A percentile compares a stretch with the other conserved stretches of the same genome.
These are phyloP conservation scores for Botrytis paeoniae DNA, from an alignment of 2,329 filamentous ascomycete genomes.

Conservation along the genomic window DNA sequence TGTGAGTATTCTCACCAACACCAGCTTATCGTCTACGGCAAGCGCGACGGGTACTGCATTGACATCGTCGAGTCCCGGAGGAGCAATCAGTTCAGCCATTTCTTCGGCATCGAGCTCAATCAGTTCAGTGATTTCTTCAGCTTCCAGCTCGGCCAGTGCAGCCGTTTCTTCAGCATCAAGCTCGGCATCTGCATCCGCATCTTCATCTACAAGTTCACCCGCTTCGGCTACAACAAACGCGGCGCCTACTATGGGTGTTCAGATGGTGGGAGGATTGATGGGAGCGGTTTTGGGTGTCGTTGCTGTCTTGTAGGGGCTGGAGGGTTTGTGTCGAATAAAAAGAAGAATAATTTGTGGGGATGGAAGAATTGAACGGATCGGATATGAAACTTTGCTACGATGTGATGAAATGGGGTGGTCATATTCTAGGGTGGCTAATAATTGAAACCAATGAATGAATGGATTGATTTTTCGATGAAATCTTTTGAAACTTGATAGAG, in stretches of 20 bases:
- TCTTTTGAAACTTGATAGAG: background rate
- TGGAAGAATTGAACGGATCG: background rate
- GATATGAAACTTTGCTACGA: background rate
- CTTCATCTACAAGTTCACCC: background rate
- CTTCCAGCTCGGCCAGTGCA: background rate
- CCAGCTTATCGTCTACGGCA: background rate
- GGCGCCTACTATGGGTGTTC: background rate
- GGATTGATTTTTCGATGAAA: background rate
- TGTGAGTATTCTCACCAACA: background rate
- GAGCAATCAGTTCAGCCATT: background rate
- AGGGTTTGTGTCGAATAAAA: background rate
- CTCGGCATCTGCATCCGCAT: background rate
- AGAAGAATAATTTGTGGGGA: background rate
- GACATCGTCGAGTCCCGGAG: background rate
- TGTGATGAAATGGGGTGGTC: background rate
- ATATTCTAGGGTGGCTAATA: background rate
- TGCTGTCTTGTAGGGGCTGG: background rate
- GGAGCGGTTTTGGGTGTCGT: constrained; percentile 7
- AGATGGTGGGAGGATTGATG: constrained; percentile 14
- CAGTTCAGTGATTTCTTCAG: background rate
- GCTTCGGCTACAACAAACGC: background rate
- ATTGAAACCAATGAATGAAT: background rate
- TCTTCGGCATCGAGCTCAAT: background rate
- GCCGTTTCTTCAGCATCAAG: background rate
- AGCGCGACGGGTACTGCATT: background rate